phyloP scores from a whole-genome alignment of 768 basidiomycete genomes.

The Tylopilus cervinicoccineus region DNA sequence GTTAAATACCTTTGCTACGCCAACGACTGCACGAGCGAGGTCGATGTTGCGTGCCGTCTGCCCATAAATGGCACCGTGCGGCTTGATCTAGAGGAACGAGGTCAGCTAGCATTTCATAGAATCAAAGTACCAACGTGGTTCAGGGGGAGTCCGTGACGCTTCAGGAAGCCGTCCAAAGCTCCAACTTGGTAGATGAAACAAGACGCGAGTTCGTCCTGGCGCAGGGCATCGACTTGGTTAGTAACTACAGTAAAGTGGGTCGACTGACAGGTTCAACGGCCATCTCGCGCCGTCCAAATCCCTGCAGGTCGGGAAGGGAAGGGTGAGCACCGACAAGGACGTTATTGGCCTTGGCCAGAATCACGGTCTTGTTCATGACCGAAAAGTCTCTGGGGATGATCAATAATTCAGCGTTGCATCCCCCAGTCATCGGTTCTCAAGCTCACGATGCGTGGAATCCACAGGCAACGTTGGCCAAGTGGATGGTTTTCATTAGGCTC shows the following conservation, averaged over 20 bases:
- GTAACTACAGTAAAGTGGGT: neutral
- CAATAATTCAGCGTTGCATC: neutral
- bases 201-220: conserved; percentile 49
- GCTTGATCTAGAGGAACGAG: conserved; percentile 43
- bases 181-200: conserved; percentile 68
- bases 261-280: conserved; percentile 49
- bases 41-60: conserved; percentile 53
- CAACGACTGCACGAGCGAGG: conserved; percentile 52
- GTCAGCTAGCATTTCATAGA: neutral
- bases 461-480: conserved; percentile 62
- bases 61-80: conserved; percentile 60
- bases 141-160: conserved; percentile 44
- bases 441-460: conserved; percentile 63
- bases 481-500: conserved; percentile 51
- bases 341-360: conserved; percentile 49
- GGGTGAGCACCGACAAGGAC: conserved; percentile 68
- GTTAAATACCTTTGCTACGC: conserved; percentile 50
- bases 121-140: conserved; percentile 45
- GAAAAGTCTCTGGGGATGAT: conserved; percentile 49
- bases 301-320: conserved; percentile 55
- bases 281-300: conserved; percentile 66
- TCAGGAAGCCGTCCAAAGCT: conserved; percentile 58
- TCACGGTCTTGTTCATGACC: conserved; percentile 61
- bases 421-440: neutral
- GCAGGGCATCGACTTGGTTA: neutral